Conservation (phyloP, 805 yeast genomes). For the Suhomyces sp. region DNA sequence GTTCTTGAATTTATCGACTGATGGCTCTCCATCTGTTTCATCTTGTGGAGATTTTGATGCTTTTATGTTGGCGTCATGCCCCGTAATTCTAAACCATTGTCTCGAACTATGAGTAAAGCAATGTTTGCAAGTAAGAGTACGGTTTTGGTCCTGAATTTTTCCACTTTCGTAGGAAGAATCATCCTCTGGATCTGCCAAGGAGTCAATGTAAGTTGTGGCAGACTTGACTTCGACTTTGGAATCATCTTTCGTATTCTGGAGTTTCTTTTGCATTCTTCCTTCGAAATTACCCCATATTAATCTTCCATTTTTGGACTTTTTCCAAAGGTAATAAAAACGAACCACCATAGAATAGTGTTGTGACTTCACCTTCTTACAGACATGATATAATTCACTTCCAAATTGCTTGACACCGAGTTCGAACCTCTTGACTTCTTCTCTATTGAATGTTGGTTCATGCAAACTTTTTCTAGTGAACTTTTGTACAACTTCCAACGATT, state of each 20-base stretch:
- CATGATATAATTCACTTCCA: slow-evolving; percentile 81
- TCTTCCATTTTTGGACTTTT: slow-evolving; percentile 75
- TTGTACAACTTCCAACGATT: slow-evolving; percentile 48
- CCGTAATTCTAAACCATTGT: slow-evolving; percentile 74
- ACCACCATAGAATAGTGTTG: slow-evolving; percentile 80
- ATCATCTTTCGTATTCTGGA: slow-evolving; percentile 33
- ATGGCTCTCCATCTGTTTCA: background rate
- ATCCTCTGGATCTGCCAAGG: slow-evolving; percentile 63
- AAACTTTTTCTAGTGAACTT: slow-evolving; percentile 56
- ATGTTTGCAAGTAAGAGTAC: slow-evolving; percentile 63
- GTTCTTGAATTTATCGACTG: slow-evolving; percentile 13
- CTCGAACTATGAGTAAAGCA: slow-evolving; percentile 58
- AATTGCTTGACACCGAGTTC: slow-evolving; percentile 69
- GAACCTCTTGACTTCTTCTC: slow-evolving; percentile 63
- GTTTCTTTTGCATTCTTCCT: slow-evolving; percentile 64
- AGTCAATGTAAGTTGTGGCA: slow-evolving; percentile 32
- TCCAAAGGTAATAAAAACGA: slow-evolving; percentile 88
- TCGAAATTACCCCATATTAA: slow-evolving; percentile 79
- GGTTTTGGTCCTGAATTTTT: slow-evolving; percentile 41
- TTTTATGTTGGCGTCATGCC: slow-evolving; percentile 44
- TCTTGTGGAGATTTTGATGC: slow-evolving; percentile 20
- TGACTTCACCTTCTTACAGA: slow-evolving; percentile 65
- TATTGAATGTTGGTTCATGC: slow-evolving; percentile 73
- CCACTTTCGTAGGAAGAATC: slow-evolving; percentile 68
- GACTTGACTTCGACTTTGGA: slow-evolving; percentile 15